Conservation (phyloP, 176 grass and related monocot species). For the Rhynchospora pubera region DNA sequence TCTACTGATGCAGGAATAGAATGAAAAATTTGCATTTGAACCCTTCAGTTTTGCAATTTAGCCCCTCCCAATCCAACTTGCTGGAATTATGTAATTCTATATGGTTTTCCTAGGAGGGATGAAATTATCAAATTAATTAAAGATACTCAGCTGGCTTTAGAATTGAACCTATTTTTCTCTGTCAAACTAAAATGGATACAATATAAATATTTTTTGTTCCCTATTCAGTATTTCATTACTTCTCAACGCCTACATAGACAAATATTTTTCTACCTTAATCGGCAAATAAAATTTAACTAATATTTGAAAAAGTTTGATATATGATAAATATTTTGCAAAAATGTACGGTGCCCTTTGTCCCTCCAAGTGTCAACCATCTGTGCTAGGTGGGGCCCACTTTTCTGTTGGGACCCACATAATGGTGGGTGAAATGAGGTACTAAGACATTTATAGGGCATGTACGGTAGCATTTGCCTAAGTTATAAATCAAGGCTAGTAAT, state of each 20-base stretch:
- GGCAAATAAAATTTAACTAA: background rate
- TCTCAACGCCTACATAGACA: background rate
- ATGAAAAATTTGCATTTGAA: background rate
- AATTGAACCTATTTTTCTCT: background rate
- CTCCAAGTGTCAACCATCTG: no score
- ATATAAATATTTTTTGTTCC: background rate
- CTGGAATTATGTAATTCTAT: background rate
- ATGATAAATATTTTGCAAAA: no score
- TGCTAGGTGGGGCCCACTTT: no score
- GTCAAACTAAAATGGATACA: background rate
- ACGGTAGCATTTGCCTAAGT: no score
- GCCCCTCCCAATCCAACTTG: background rate
- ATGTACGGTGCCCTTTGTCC: no score
- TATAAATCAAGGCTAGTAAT: background rate
- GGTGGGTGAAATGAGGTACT: no score
- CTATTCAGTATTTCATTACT: background rate
- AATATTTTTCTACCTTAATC: background rate
- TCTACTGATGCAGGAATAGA: background rate
- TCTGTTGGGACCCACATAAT: no score
- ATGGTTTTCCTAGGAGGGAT: background rate
- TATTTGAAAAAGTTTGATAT: no score
- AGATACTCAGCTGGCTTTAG: background rate
- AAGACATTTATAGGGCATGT: no score
- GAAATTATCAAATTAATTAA: background rate
- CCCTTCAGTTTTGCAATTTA: background rate